Conservation (phyloP, 805 yeast species). For the Metschnikowia sp. region DNA sequence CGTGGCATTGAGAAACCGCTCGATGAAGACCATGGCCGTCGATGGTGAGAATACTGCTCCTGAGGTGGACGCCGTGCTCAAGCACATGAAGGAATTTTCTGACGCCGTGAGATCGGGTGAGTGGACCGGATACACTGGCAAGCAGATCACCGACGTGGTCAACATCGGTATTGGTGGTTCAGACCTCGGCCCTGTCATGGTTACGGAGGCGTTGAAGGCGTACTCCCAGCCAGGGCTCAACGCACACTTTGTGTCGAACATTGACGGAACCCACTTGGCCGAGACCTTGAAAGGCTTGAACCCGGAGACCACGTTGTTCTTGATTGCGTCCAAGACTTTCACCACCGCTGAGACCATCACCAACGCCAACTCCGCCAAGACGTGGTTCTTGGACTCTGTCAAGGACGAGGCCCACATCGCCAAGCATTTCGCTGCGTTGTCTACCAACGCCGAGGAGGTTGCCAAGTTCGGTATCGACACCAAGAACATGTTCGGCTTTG, state of each 20-base stretch:
- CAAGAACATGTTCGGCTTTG: conserved; percentile 97
- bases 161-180: conserved; percentile 99
- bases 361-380: conserved; percentile 92
- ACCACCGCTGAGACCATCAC: conserved; percentile 98
- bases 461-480: conserved; percentile 95
- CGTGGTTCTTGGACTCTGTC: conserved; percentile 82
- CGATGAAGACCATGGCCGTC: conserved; percentile 77
- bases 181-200: conserved; percentile 99
- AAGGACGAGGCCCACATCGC: conserved; percentile 73
- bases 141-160: conserved; percentile 87
- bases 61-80: conserved; percentile 86
- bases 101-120: conserved; percentile 85
- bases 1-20: conserved; percentile 92
- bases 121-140: conserved; percentile 98
- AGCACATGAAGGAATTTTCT: conserved; percentile 96
- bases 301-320: conserved; percentile 89
- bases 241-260: conserved; percentile 95
- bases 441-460: conserved; percentile 90
- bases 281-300: conserved; percentile 76
- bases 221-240: conserved; percentile 71
- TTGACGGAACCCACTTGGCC: conserved; percentile 96
- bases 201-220: conserved; percentile 94
- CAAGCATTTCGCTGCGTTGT: conserved; percentile 95
- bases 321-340: conserved; percentile 95
- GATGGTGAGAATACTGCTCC: conserved; percentile 88